These are phyloP conservation scores for Phlebopus sp. DNA, from an alignment of 1,284 basidiomycete genomes.

Conservation along the genomic window DNA sequence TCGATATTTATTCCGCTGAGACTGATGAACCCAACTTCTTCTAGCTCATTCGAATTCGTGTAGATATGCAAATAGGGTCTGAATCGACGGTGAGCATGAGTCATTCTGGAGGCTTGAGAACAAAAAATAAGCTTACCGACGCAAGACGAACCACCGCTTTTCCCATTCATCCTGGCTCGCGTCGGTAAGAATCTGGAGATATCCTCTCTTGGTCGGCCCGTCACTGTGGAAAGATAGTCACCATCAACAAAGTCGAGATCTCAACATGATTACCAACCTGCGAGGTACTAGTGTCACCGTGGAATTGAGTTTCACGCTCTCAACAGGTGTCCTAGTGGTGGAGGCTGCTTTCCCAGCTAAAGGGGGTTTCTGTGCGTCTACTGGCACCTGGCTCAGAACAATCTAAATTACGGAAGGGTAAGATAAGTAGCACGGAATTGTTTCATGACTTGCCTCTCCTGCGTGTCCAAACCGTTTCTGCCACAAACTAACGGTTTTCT, in stretches of 20 bases:
- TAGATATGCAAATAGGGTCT: slow-evolving; percentile 93
- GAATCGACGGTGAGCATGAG: slow-evolving; percentile 6
- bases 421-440: neutral
- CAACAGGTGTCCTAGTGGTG: slow-evolving; percentile 34
- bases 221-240: slow-evolving; percentile 49
- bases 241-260: slow-evolving; percentile 2
- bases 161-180: slow-evolving; percentile 81
- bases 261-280: slow-evolving; percentile 46
- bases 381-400: slow-evolving; percentile 67
- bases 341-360: slow-evolving; percentile 26
- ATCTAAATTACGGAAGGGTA: slow-evolving; percentile 47
- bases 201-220: slow-evolving; percentile 80
- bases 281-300: slow-evolving; percentile 69
- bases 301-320: slow-evolving; percentile 66
- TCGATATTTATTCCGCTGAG: slow-evolving; percentile 84
- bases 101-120: neutral
- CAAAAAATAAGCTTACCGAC: slow-evolving; percentile 52
- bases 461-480: slow-evolving; percentile 76
- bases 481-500: slow-evolving; percentile 75
- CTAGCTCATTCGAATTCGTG: slow-evolving; percentile 74
- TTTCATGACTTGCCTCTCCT: slow-evolving; percentile 56
- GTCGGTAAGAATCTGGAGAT: slow-evolving; percentile 76
- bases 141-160: slow-evolving; percentile 84
- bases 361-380: slow-evolving; percentile 45
- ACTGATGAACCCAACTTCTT: slow-evolving; percentile 84